These are phyloP conservation scores for Alternaria ventricosa DNA, from an alignment of 2,329 filamentous ascomycete species.

Conservation along the genomic window DNA sequence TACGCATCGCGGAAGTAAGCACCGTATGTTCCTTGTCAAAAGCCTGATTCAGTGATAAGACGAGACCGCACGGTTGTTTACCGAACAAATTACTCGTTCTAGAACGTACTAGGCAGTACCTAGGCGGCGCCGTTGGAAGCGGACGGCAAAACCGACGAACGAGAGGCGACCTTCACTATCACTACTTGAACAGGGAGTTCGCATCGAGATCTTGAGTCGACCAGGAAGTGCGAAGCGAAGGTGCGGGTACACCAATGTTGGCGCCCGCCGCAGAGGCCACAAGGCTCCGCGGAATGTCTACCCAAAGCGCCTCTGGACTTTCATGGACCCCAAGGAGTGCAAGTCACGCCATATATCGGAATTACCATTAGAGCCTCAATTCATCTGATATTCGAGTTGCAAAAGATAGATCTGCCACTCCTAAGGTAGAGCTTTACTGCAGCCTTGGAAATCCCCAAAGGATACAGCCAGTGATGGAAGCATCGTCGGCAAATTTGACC, in stretches of 20 bases:
- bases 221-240: background rate
- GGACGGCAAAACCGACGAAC: background rate
- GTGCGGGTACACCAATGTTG: background rate
- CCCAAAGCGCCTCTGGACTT: background rate
- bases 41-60: background rate
- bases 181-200: background rate
- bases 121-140: background rate
- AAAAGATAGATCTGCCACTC: background rate
- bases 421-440: background rate
- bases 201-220: background rate
- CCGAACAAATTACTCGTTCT: background rate
- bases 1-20: background rate
- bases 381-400: background rate
- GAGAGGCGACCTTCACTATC: background rate
- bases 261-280: background rate
- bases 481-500: background rate
- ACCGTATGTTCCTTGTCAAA: background rate
- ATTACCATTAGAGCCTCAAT: background rate
- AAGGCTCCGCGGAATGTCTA: background rate
- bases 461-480: background rate
- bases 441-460: background rate
- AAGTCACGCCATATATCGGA: background rate
- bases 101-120: background rate
- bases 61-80: background rate
- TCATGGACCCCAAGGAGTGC: background rate